Evolutionary conservation across 345 rosid species (phyloP).

Genomic region (Syzygium jambos): DNA sequence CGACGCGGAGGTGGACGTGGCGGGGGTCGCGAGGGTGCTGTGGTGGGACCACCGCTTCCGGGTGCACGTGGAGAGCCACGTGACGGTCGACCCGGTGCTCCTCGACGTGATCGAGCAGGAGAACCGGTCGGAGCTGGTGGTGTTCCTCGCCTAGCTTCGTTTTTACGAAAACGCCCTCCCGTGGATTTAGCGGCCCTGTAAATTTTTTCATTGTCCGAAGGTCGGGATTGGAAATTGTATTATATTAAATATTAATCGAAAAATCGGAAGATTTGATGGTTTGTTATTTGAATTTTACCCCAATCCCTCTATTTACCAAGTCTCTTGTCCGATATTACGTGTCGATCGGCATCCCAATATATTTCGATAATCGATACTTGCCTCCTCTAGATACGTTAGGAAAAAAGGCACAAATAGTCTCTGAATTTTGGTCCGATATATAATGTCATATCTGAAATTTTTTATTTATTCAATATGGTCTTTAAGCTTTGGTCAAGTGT

Average conservation of each 20-base stretch:
- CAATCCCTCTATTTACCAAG: neutral
- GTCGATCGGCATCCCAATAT: neutral
- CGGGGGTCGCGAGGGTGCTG: constrained; percentile 64
- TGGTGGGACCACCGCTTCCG: constrained; percentile 84
- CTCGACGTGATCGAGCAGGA: constrained; percentile 80
- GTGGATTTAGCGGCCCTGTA: neutral
- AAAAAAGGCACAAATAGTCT: too few species aligned
- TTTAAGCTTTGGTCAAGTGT: too few species aligned
- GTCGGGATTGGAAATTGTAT: neutral
- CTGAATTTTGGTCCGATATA: too few species aligned
- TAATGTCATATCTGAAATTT: accelerated
- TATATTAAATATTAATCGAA: neutral
- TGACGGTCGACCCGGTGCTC: constrained; percentile 78
- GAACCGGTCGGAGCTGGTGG: constrained; percentile 46
- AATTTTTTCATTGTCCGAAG: neutral
- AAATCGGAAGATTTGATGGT: neutral
- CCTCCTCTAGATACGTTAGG: too few species aligned
- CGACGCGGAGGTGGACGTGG: constrained; percentile 57
- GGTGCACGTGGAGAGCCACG: constrained; percentile 71
- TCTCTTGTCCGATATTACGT: neutral
- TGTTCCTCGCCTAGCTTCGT: constrained; percentile 14
- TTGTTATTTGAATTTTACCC: neutral
- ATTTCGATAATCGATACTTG: neutral
- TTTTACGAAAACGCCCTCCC: neutral
- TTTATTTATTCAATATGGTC: too few species aligned